Percentiles rank a stretch among this genome's conserved stretches.
Conservation (phyloP, 352 stramenopile species). For the Phytophthora kernoviae region DNA sequence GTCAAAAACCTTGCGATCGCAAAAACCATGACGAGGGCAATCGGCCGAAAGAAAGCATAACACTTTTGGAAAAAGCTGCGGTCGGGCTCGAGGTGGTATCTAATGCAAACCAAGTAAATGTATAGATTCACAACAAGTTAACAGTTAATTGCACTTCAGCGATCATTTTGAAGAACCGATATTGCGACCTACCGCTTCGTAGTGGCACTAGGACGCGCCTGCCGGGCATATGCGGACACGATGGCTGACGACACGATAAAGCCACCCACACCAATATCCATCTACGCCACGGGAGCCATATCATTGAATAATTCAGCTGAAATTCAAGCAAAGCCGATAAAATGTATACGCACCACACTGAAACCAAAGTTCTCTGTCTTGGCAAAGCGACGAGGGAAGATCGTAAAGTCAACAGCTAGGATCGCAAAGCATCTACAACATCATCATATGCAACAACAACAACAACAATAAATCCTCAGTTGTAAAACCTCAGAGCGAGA, state of each 20-base stretch:
- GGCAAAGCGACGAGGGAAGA: slow-evolving; percentile 95
- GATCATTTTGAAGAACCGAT: not conserved
- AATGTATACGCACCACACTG: slow-evolving; percentile 79
- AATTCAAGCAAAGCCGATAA: not conserved
- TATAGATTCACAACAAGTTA: not conserved
- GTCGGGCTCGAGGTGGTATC: slow-evolving; percentile 15
- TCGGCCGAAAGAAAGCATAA: slow-evolving; percentile 73
- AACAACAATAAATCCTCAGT: not conserved
- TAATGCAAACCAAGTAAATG: slow-evolving; percentile 1
- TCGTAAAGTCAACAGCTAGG: slow-evolving; percentile 97
- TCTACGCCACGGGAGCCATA: slow-evolving; percentile 50
- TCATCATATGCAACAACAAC: not conserved
- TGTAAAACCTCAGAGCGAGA: not conserved
- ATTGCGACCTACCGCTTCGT: slow-evolving; percentile 21
- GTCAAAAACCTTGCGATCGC: slow-evolving; percentile 74
- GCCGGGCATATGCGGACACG: slow-evolving; percentile 71
- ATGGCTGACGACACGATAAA: slow-evolving; percentile 93
- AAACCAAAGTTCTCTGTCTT: slow-evolving; percentile 97
- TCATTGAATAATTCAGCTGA: too few relatives aligned
- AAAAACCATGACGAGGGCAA: slow-evolving; percentile 72
- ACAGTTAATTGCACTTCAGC: not conserved
- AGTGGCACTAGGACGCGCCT: slow-evolving; percentile 33
- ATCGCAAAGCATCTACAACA: slow-evolving; percentile 88
- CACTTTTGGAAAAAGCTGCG: slow-evolving; percentile 25
- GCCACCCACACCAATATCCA: slow-evolving; percentile 97